Percentiles rank a stretch among this genome's conserved stretches.
phyloP scores from a whole-genome alignment of 805 yeast genomes.

The Metschnikowia matae region DNA sequence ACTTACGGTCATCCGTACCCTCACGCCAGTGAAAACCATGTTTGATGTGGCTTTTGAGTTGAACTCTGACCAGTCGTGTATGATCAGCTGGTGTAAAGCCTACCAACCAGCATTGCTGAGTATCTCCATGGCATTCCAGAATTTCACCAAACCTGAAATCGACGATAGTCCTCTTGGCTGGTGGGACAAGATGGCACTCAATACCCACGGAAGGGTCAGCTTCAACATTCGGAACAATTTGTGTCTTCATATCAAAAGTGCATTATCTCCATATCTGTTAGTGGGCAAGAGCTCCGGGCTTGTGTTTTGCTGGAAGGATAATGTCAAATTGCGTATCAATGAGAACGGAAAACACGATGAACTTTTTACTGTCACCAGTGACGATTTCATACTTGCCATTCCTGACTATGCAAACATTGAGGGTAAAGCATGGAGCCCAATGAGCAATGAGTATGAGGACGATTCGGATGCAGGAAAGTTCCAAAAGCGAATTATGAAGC shows the following conservation, averaged over 20 bases:
- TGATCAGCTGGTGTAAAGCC: conserved; percentile 62
- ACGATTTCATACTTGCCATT: conserved; percentile 52
- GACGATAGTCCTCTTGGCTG: conserved; percentile 45
- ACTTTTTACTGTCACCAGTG: conserved; percentile 50
- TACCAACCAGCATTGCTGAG: conserved; percentile 58
- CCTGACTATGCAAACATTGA: conserved; percentile 45
- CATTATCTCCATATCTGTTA: conserved; percentile 54
- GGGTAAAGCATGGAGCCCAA: conserved; percentile 36
- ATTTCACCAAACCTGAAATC: conserved; percentile 42
- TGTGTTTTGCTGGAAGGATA: conserved; percentile 60
- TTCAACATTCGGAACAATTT: conserved; percentile 50
- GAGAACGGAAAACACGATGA: conserved; percentile 47
- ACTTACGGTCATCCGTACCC: conserved; percentile 54
- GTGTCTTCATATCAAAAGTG: conserved; percentile 61
- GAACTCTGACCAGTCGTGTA: conserved; percentile 44
- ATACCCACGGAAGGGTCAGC: conserved; percentile 49
- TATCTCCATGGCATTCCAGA: conserved; percentile 39
- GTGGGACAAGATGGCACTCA: conserved; percentile 53
- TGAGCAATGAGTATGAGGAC: conserved; percentile 13
- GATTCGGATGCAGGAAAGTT: conserved; percentile 30
- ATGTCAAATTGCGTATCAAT: conserved; percentile 48
- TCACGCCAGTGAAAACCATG: conserved; percentile 58
- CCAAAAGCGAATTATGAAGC: conserved; percentile 47
- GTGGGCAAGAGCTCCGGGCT: conserved; percentile 59
- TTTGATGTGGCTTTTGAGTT: conserved; percentile 47